These are phyloP conservation scores for Apiotrichum domesticum DNA, from an alignment of 1,284 basidiomycete species.

Conservation along the genomic window DNA sequence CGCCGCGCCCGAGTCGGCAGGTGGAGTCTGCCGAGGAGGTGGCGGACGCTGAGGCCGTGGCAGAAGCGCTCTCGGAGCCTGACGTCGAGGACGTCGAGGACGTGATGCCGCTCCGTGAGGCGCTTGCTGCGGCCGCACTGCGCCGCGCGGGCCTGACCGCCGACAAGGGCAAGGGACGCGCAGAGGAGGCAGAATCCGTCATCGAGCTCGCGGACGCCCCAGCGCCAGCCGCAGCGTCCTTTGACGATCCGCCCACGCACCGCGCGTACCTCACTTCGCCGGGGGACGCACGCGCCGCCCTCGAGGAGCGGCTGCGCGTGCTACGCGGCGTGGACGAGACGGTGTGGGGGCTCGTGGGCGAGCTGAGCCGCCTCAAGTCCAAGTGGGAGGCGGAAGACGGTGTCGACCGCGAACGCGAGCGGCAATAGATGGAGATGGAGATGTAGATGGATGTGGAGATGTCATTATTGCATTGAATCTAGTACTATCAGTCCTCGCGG, in stretches of 20 bases:
- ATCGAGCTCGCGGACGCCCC: too few species aligned
- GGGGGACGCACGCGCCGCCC: constrained; percentile 51
- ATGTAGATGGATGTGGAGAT: neutral
- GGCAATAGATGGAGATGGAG: neutral
- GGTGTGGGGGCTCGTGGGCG: constrained; percentile 65
- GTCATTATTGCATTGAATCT: neutral
- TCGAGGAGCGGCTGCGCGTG: constrained; percentile 71
- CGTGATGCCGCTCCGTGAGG: constrained; percentile 10
- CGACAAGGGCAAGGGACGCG: constrained; percentile 11
- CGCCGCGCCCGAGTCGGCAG: neutral
- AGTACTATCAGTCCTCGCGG: constrained; percentile 51
- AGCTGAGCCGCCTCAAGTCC: constrained; percentile 67
- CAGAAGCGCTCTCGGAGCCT: constrained; percentile 31
- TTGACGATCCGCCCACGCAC: constrained; percentile 10
- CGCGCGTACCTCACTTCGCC: constrained; percentile 10
- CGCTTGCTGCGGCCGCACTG: constrained; percentile 9
- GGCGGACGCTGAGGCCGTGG: neutral
- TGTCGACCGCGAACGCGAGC: neutral
- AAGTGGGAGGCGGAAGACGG: constrained; percentile 43
- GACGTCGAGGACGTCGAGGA: constrained; percentile 41
- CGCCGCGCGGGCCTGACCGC: neutral
- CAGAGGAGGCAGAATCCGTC: neutral
- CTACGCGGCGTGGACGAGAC: constrained; percentile 66
- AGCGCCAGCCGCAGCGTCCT: neutral
- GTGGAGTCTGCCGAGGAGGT: neutral